Percentiles rank a stretch among this genome's conserved stretches.
These are phyloP conservation scores for Termitomyces sp. DNA, from an alignment of 768 basidiomycete species.

Conservation along the genomic window DNA sequence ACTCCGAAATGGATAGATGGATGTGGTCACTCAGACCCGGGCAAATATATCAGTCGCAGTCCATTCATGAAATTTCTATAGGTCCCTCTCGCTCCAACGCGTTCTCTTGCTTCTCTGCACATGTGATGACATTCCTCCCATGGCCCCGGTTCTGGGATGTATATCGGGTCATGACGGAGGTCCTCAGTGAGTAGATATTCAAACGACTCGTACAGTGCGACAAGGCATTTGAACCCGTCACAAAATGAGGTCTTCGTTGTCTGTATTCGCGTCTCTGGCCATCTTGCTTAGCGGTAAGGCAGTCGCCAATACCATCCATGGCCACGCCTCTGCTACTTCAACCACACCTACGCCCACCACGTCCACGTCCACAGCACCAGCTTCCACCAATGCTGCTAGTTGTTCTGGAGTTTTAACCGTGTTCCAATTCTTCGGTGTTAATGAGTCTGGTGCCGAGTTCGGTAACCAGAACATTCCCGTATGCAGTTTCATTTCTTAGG, in stretches of 20 bases:
- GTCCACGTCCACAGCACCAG: conserved; percentile 26
- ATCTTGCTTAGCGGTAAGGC: conserved; percentile 27
- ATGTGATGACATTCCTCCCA: conserved; percentile 14
- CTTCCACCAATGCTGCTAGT: conserved; percentile 21
- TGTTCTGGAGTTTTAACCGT: conserved; percentile 44
- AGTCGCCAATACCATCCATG: conserved; percentile 38
- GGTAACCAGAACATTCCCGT: conserved; percentile 48
- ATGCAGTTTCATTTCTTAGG: conserved; percentile 7
- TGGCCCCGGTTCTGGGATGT: conserved; percentile 17
- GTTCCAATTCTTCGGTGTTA: conserved; percentile 63
- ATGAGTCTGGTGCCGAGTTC: conserved; percentile 62
- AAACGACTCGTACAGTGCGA: neutral
- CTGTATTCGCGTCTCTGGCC: conserved; percentile 29
- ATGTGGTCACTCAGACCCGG: conserved; percentile 8
- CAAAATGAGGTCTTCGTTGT: conserved; percentile 27
- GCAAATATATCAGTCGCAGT: neutral
- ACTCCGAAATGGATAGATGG: conserved; percentile 9
- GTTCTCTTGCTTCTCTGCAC: conserved; percentile 2
- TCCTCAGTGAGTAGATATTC: conserved; percentile 7
- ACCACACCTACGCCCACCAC: conserved; percentile 27
- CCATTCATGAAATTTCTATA: neutral
- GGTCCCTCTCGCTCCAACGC: neutral
- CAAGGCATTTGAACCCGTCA: neutral
- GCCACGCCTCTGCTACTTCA: conserved; percentile 32
- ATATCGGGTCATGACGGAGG: conserved; percentile 28